phyloP scores from a whole-genome alignment of 345 rosid genomes.

The Boechera retrofracta region DNA sequence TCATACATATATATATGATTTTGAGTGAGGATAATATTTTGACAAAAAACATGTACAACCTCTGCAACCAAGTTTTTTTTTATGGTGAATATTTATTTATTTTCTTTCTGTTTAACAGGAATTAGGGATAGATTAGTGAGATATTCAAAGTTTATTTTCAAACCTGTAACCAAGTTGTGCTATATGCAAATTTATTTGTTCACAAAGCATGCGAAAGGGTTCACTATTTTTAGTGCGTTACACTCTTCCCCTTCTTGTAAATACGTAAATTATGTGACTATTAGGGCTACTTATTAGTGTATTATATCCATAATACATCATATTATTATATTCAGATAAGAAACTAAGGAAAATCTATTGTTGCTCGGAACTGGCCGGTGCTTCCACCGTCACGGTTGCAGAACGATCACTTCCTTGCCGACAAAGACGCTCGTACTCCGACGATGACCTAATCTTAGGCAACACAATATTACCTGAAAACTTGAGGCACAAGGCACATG shows the following conservation, averaged over 20 bases:
- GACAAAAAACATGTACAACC: background rate
- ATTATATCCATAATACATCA: conserved; percentile 7
- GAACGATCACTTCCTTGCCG: conserved; percentile 45
- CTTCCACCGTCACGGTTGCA: conserved; percentile 27
- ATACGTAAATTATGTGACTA: background rate
- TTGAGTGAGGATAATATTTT: background rate
- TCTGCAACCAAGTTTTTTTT: background rate
- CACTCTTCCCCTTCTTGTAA: conserved; percentile 2
- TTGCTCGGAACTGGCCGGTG: conserved; percentile 25
- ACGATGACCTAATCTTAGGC: conserved; percentile 37
- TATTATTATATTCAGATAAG: background rate
- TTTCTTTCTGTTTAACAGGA: background rate
- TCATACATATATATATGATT: background rate
- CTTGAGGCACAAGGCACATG: conserved; percentile 62
- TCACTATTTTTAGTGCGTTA: conserved; percentile 3
- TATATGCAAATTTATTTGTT: background rate
- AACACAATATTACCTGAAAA: conserved; percentile 51
- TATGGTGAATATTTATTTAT: background rate
- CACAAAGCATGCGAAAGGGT: conserved; percentile 2
- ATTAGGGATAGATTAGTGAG: background rate
- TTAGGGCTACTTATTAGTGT: background rate
- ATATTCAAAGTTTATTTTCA: background rate
- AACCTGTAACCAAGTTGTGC: background rate
- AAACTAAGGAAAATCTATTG: conserved; percentile 14
- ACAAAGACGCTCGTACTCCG: conserved; percentile 46